Evolutionary conservation across 116 monocot species (phyloP), one percentile per base, ranked within the genome.

Genomic region (Iris pallida): DNA sequence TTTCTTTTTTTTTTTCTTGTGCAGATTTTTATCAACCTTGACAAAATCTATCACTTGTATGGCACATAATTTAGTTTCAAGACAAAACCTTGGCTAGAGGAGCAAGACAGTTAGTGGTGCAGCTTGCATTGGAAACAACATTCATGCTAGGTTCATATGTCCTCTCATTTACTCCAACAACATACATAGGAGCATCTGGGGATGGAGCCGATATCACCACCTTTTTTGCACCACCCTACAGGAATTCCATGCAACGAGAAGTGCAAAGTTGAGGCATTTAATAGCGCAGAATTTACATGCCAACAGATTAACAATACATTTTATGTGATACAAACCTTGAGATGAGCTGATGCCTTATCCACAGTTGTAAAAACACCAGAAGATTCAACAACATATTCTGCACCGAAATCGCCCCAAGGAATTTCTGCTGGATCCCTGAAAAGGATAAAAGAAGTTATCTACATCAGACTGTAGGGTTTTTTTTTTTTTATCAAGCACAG

Each of bases 101-200:
- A 53, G 97, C 97, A 74, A 92, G 97, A 62, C 97, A 97, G 61
- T 97, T 97, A 53, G 97, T 97, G 7, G 97, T 97, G 64, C 97
- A 97, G 63, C 97, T 97, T 30, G 97, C 97, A 73, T 97, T 97
- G 16, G 97, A 97, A 53, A 97, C 90, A 74, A 97, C 81, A 54
- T 92, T 82, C 92, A 97, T 92, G 64, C 48, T 78, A 11, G 97
- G 73, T 40, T 83, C 68, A 56, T 88, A 92, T 0, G 47, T 77
- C 45, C 80, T 78, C 74, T 98, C 97, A 69, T 98, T 98, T 19
- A 98, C 97, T 55, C 97, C 97, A 73, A 98, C 88, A 64, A 98
- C 97, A 84, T 92, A 98, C 97, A 98, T 98, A 19, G 97, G 97
- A 3, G 97, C 97, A 88, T 98, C 97, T 71, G 85, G 90, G 43